A percentile compares a stretch with the other conserved stretches of the same genome.
Evolutionary conservation across 768 basidiomycete genomes (phyloP).

Genomic region (Trametes meyenii): DNA sequence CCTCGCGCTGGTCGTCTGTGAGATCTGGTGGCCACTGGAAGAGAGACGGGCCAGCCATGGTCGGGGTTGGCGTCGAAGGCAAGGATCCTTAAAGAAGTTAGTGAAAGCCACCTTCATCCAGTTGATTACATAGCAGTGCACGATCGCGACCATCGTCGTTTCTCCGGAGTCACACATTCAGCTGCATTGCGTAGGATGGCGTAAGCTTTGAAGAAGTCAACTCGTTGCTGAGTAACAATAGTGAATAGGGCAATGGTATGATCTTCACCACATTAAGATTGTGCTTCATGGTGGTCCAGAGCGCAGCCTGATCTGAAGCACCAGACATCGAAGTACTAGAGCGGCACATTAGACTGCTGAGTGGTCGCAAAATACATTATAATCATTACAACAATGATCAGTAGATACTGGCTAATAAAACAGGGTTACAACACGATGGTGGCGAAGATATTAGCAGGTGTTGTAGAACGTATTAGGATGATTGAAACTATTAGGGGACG

Average conservation of each 20-base stretch:
- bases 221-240: background rate
- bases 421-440: background rate
- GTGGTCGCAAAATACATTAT: background rate
- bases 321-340: too few relatives aligned
- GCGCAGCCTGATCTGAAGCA: too few relatives aligned
- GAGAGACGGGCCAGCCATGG: conserved; percentile 13
- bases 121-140: conserved; percentile 4
- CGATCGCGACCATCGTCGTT: too few relatives aligned
- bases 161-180: too few relatives aligned
- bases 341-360: too few relatives aligned
- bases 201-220: background rate
- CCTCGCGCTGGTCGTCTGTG: conserved; percentile 55
- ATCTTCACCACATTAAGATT: too few relatives aligned
- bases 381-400: background rate
- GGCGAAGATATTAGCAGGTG: background rate
- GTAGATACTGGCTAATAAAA: background rate
- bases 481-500: background rate
- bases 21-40: conserved; percentile 75
- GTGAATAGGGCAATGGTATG: background rate
- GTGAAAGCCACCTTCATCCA: too few relatives aligned
- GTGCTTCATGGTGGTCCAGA: too few relatives aligned
- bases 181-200: conserved; percentile 3
- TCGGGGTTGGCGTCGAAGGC: background rate
- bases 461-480: background rate
- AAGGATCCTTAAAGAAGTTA: too few relatives aligned